Evolutionary conservation across 345 rosid genomes (phyloP), one percentile per base, ranked within the genome.

Genomic region (Dovyalis caffra): DNA sequence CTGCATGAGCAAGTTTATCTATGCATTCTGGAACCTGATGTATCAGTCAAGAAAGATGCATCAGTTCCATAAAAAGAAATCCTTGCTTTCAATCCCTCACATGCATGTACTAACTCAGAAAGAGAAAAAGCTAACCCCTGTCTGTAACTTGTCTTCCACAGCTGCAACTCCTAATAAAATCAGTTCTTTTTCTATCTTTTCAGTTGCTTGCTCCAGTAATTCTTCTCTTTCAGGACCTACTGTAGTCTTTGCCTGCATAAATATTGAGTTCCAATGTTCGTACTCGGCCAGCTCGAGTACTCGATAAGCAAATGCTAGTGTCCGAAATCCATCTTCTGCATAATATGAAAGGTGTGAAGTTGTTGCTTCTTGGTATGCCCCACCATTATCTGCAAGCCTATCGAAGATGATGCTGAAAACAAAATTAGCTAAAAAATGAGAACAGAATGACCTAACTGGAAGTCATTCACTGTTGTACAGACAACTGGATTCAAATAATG

Each of bases 1-100:
- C 94, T 25, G 94, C 98, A 82, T 88, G 98, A n/a, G 94, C 90
- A 45, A 93, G 94, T 76, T 88, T 91, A 79, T 93, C 97, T 68
- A 93, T 91, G 86, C 98, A 93, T 62, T 91, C 87, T 10, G 96
- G 90, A 49, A 93, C 98, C 98, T 92, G 73, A 72, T 73, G 20
- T 26, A 40, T 18, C 65, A 57, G 28, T 35, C n/a, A 62, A 68
- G 66, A 61, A 68, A 72, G 77, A 49, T 43, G 45, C 14, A 47
- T 21, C 29, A 64, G 29, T 73, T 31, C 6, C 25, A 2, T 33
- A 31, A 15, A 51, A 49, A 32, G 9, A 20, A 49, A 20, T 49
- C 16, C 12, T 20, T 49, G 9, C 29, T 60, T 60, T 32, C 37
- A 28, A 63, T 63, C 35, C 34, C 35, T 2, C 12, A 61, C 34